A percentile compares a stretch with the other conserved stretches of the same genome.
Conservation (phyloP, 352 stramenopile species). For the Phytophthora syringae region DNA sequence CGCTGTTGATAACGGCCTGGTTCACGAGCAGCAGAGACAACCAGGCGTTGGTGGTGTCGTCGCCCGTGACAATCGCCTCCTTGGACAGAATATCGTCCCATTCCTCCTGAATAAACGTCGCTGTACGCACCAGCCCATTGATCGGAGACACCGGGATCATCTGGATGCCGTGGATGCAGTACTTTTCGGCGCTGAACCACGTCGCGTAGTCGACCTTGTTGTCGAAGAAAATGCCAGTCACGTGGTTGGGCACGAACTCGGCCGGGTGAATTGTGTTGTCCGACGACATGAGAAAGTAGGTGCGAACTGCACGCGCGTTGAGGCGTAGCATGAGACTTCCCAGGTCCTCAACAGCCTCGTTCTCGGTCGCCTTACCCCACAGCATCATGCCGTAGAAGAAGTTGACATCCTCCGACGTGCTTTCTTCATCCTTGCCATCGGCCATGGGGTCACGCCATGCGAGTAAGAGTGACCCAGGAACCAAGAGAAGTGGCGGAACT, state of each 20-base stretch:
- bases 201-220: conserved; percentile 83
- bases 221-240: conserved; percentile 81
- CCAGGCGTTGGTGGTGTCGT: conserved; percentile 62
- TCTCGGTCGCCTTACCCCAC: conserved; percentile 67
- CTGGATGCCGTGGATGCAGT: conserved; percentile 84
- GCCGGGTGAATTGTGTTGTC: conserved; percentile 72
- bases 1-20: conserved; percentile 67
- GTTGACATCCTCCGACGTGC: conserved; percentile 81
- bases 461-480: conserved; percentile 81
- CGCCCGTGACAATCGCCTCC: conserved; percentile 57
- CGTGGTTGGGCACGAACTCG: conserved; percentile 75
- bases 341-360: conserved; percentile 68
- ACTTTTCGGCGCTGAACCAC: conserved; percentile 82
- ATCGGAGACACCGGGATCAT: conserved; percentile 83
- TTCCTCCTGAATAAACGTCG: conserved; percentile 71
- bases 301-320: conserved; percentile 66
- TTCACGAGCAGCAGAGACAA: conserved; percentile 80
- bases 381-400: conserved; percentile 86
- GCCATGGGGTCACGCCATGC: conserved; percentile 68
- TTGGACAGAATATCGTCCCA: conserved; percentile 84
- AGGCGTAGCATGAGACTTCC: conserved; percentile 79
- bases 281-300: conserved; percentile 81
- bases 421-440: conserved; percentile 83
- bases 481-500: conserved; percentile 83
- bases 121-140: conserved; percentile 69